Evolutionary conservation across 2,329 filamentous ascomycete species (phyloP), one percentile per base, ranked within the genome.

Genomic region (Colletotrichum brevisporum): DNA sequence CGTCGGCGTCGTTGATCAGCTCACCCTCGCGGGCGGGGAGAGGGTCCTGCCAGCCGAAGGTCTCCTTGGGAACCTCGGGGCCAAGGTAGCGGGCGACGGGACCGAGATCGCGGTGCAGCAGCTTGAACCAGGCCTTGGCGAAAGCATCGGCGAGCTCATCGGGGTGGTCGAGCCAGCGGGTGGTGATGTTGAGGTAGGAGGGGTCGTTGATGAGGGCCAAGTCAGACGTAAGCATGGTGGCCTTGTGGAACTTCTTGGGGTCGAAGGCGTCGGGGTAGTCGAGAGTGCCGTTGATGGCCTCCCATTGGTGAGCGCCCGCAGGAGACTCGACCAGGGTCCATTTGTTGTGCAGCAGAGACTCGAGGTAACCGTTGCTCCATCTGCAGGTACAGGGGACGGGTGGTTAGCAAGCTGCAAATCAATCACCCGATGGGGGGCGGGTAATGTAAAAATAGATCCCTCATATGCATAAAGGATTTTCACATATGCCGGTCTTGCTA

Each of bases 61-160:
- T 83, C 84, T 94, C 91, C 61, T 85, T 83, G 55, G 92, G 92
- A 18, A 93, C 84, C 80, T 95, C 92, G 1, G 92, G 92, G 36
- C 92, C 92, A 54, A 94, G 76, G 84, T 92, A 94, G 77, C 91
- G 91, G 26, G 86, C 78, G 62, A 88, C 84, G 51, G 92, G 92
- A 16, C 92, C 92, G 82, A 95, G 88, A 78, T 94, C 92, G 82
- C 92, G 92, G 83, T 95, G 92, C 41, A 92, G 85, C 50, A 95
- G 87, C 88, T 95, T 94, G 88, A 93, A 95, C 92, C 92, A 95
- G 15, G 92, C 92, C 57, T 89, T 88, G 24, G 87, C 84, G 76
- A 94, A 95, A 9, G 87, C 90, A 70, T 94, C 89, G 62, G 85
- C 86, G 47, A 94, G 86, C 83, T 93, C 81, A 53, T 92, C 86